phyloP scores from a whole-genome alignment of 768 basidiomycete genomes.

The Rhodotorula sphaerocarpa region DNA sequence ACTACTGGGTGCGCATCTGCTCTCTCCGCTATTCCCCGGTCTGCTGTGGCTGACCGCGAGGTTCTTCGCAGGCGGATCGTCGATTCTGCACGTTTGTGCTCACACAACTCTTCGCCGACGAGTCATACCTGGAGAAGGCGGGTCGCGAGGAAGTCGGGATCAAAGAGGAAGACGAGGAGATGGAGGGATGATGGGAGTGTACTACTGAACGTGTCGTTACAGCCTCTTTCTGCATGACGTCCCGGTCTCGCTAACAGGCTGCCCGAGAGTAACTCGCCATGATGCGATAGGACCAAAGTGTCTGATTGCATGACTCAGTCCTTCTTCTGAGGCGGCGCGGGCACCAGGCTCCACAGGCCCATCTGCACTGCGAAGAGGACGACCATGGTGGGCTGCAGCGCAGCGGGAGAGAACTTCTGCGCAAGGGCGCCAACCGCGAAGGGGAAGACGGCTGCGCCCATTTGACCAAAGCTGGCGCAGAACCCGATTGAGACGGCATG shows the following conservation, averaged over 20 bases:
- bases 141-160: slow-evolving; percentile 27
- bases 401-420: slow-evolving; percentile 7
- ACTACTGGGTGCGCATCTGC: slow-evolving; percentile 2
- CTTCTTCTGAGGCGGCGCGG: neutral
- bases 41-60: neutral
- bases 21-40: neutral
- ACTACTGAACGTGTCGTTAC: no score
- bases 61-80: slow-evolving; percentile 8
- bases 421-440: slow-evolving; percentile 29
- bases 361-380: neutral
- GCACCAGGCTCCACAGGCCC: slow-evolving; percentile 1
- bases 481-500: slow-evolving; percentile 11
- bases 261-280: no score
- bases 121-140: slow-evolving; percentile 14
- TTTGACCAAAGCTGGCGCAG: slow-evolving; percentile 16
- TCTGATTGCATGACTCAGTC: no score
- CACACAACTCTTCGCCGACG: slow-evolving; percentile 21
- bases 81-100: slow-evolving; percentile 29
- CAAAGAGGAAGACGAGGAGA: slow-evolving; percentile 15
- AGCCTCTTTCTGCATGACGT: no score
- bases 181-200: no score
- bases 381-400: slow-evolving; percentile 27
- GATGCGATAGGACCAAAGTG: no score
- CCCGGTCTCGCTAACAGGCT: no score
- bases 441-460: slow-evolving; percentile 15